Evolutionary conservation across 257 asterid species (phyloP), one percentile per base, ranked within the genome.

Genomic region (Solanum lycopersicoides): DNA sequence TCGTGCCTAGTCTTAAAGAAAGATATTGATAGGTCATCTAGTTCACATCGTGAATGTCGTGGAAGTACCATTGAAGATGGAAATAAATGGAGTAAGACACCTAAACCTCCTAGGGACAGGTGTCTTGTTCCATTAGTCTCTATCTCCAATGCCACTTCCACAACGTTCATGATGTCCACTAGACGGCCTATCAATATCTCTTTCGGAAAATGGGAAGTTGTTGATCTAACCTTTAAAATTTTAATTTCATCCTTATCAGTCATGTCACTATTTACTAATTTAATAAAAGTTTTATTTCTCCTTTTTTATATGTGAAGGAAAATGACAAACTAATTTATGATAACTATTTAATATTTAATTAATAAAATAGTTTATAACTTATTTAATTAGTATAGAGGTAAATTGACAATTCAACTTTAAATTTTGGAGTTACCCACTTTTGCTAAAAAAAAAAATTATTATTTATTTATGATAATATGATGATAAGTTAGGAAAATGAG

Each of bases 131-230:
- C 60, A 50, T 5, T 50, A 5, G 3, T 50, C 23, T 39, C 94
- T 94, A 37, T 94, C 95, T 66, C 86, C 93, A 76, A 90, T 71
- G 89, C 91, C 92, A 88, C 93, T 89, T 60, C 89, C 92, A 72
- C 98, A 95, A 16, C 93, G 93, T 87, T 95, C 98, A 83, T 96
- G 90, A 59, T 94, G 75, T 72, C 89, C 89, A 44, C 91, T 89
- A 84, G 69, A 80, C 2, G 88, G 89, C 89, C 97, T 91, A 80
- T 93, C 98, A 50, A 75, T 73, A 83, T 84, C 91, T 47, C 95
- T 94, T 71, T 91, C 94, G 16, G n/a, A n/a, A 87, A 28, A 85
- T 50, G 69, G 80, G 79, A 59, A 59, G 6, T 3, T 86, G 75
- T 69, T 83, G 93, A 79, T 84, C 86, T 30, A 90, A 45, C 89